Conservation (phyloP, 768 basidiomycete genomes). For the Hysterangium stoloniferum region DNA sequence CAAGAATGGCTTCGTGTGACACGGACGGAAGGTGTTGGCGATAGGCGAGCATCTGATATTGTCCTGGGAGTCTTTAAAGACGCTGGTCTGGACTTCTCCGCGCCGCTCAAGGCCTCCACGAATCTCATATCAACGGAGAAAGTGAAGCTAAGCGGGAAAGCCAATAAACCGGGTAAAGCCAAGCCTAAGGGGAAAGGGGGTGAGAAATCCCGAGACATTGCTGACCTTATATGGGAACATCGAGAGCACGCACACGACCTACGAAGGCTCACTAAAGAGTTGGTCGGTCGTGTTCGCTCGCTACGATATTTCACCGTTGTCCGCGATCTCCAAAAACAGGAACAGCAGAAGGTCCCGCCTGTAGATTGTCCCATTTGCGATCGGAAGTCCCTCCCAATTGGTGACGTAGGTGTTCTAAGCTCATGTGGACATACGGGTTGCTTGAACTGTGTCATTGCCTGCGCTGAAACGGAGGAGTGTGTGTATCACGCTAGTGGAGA, state of each 20-base stretch:
- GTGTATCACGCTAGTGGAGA: constrained; percentile 60
- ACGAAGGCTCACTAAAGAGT: constrained; percentile 76
- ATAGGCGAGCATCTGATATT: constrained; percentile 64
- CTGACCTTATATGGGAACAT: constrained; percentile 59
- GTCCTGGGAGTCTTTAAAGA: constrained; percentile 53
- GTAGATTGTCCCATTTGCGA: constrained; percentile 59
- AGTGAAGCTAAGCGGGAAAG: constrained; percentile 13
- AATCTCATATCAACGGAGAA: constrained; percentile 12
- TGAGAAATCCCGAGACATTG: constrained; percentile 45
- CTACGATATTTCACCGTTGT: constrained; percentile 89
- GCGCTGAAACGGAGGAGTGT: constrained; percentile 75
- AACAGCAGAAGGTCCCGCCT: constrained; percentile 41
- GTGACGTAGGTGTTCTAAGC: constrained; percentile 76
- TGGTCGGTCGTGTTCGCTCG: constrained; percentile 84
- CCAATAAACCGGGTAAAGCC: constrained; percentile 7
- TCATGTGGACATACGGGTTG: constrained; percentile 92
- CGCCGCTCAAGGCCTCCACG: constrained; percentile 26
- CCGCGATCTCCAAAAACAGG: constrained; percentile 77
- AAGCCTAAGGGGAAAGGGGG: constrained; percentile 19
- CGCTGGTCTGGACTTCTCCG: constrained; percentile 37
- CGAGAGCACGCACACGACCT: constrained; percentile 85
- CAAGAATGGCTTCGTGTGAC: constrained; percentile 67
- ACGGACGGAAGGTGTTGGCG: constrained; percentile 65
- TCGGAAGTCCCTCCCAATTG: constrained; percentile 45
- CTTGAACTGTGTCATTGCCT: constrained; percentile 57